Conservation (phyloP, 768 basidiomycete species). For the Saitozyma sp. region DNA sequence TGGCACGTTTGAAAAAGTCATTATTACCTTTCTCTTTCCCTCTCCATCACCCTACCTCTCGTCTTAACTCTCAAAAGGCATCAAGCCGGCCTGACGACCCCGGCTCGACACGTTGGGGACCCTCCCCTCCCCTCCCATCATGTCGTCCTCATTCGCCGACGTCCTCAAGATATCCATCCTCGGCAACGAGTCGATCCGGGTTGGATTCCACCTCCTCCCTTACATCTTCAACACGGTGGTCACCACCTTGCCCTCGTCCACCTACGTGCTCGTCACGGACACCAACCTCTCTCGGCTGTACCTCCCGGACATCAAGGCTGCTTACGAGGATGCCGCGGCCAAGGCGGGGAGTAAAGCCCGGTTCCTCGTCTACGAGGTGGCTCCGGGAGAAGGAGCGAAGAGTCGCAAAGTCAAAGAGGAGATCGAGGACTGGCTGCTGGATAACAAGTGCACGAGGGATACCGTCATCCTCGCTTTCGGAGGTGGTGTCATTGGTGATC, state of each 20-base stretch:
- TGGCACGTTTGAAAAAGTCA: too few species aligned
- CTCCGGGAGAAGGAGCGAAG: constrained; percentile 92
- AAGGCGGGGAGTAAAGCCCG: constrained; percentile 51
- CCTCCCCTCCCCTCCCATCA: too few species aligned
- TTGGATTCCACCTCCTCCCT: constrained; percentile 86
- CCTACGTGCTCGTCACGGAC: constrained; percentile 91
- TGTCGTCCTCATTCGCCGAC: constrained; percentile 53
- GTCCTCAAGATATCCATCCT: constrained; percentile 79
- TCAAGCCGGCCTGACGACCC: neutral
- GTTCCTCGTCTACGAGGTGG: constrained; percentile 74
- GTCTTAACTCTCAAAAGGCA: neutral
- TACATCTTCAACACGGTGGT: constrained; percentile 70
- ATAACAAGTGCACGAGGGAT: constrained; percentile 85
- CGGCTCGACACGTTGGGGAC: constrained; percentile 8
- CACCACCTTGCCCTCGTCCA: constrained; percentile 68
- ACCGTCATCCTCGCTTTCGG: constrained; percentile 91
- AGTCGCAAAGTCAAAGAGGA: constrained; percentile 85
- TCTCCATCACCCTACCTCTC: too few species aligned
- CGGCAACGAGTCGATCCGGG: constrained; percentile 82
- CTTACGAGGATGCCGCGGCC: constrained; percentile 61
- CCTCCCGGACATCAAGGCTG: constrained; percentile 65
- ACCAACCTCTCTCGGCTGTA: constrained; percentile 81
- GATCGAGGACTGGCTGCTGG: constrained; percentile 88
- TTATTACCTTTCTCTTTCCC: too few species aligned
- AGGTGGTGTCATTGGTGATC: constrained; percentile 95